These are phyloP conservation scores for Pestalotiopsis fici DNA, from an alignment of 2,329 filamentous ascomycete species.

Conservation along the genomic window DNA sequence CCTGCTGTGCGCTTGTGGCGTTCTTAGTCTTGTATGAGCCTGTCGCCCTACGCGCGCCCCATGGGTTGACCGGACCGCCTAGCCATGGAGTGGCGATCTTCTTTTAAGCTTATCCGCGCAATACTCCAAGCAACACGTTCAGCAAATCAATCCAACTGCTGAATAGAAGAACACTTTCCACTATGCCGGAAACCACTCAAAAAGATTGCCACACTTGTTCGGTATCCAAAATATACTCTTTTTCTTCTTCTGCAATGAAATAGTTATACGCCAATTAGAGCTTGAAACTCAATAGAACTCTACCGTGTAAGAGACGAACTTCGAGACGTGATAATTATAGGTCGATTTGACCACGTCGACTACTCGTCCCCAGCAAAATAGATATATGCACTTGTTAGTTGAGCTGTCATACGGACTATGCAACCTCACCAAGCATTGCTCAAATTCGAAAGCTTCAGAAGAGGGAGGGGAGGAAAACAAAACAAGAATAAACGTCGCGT, in stretches of 20 bases:
- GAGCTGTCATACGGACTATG: no score
- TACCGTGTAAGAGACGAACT: no score
- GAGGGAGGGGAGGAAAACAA: no score
- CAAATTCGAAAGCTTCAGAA: no score
- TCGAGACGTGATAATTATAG: no score
- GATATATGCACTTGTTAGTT: no score
- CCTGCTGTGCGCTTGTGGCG: neutral
- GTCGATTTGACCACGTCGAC: no score
- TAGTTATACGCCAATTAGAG: no score
- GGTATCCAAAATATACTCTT: neutral
- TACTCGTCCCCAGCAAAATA: no score
- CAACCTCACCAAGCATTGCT: no score
- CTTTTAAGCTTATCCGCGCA: neutral
- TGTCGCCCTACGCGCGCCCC: neutral
- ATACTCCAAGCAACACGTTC: neutral
- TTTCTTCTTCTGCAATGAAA: no score
- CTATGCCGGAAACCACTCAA: neutral
- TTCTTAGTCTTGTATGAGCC: neutral
- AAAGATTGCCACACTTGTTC: neutral
- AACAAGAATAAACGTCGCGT: neutral
- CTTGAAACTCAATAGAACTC: no score
- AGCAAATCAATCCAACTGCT: neutral
- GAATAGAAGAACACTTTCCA: neutral
- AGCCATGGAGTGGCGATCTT: constrained; percentile 2
- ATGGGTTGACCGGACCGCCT: neutral